phyloP scores from a whole-genome alignment of 1,284 basidiomycete species.

The Pseudozyma tsukubaensis region DNA sequence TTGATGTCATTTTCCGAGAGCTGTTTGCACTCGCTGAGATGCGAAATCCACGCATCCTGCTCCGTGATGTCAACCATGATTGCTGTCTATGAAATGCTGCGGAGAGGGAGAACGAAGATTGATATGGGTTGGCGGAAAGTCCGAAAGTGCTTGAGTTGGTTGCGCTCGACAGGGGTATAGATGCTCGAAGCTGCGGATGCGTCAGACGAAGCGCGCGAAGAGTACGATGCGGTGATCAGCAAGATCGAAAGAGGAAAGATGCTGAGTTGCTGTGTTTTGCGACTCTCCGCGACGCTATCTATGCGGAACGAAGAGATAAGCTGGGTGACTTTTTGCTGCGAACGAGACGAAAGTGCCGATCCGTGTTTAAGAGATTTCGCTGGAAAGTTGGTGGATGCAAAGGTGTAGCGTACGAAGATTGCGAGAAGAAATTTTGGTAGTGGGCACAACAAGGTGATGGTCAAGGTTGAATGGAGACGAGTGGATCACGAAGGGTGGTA shows the following conservation, averaged over 20 bases:
- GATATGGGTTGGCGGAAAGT: background rate
- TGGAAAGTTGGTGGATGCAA: conserved; percentile 7
- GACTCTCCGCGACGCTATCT: conserved; percentile 8
- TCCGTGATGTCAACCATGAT: conserved; percentile 67
- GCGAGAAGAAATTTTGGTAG: no score
- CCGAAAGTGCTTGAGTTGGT: background rate
- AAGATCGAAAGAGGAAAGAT: background rate
- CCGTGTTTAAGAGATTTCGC: background rate
- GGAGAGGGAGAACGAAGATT: conserved; percentile 2
- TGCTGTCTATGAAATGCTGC: conserved; percentile 8
- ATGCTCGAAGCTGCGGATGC: conserved; percentile 4
- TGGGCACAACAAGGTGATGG: conserved; percentile 8
- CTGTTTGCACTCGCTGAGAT: conserved; percentile 97
- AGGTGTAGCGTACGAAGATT: background rate
- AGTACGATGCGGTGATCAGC: background rate
- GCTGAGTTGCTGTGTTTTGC: conserved; percentile 4
- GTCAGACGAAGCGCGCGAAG: background rate
- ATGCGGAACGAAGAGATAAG: conserved; percentile 11
- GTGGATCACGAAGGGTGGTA: conserved; percentile 4
- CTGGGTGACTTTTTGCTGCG: background rate
- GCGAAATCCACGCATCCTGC: conserved; percentile 83
- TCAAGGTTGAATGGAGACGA: background rate
- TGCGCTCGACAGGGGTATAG: conserved; percentile 16
- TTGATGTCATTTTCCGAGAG: conserved; percentile 95
- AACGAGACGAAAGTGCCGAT: conserved; percentile 4